These are phyloP conservation scores for Rhizopogon vinicolor DNA, from an alignment of 768 basidiomycete species.

Conservation along the genomic window DNA sequence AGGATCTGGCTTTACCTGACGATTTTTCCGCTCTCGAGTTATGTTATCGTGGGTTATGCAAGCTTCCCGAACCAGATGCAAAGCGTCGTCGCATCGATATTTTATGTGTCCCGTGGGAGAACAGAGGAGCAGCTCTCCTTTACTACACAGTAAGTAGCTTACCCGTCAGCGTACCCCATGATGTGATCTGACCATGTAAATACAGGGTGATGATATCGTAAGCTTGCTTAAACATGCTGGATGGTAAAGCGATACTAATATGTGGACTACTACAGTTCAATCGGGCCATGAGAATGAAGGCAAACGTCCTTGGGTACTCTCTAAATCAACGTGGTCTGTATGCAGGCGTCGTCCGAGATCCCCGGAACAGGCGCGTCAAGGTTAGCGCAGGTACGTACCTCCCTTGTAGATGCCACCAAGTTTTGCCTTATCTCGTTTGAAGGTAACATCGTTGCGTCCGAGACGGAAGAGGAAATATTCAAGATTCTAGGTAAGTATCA, in stretches of 20 bases:
- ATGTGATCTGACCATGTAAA: neutral
- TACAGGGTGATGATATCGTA: slow-evolving; percentile 85
- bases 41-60: slow-evolving; percentile 80
- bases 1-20: slow-evolving; percentile 72
- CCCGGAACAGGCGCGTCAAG: slow-evolving; percentile 56
- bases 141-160: slow-evolving; percentile 76
- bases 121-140: slow-evolving; percentile 79
- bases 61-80: slow-evolving; percentile 40
- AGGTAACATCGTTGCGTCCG: slow-evolving; percentile 73
- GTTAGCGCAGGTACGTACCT: slow-evolving; percentile 47
- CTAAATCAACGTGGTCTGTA: slow-evolving; percentile 87
- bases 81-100: slow-evolving; percentile 80
- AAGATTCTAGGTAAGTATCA: slow-evolving; percentile 49
- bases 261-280: slow-evolving; percentile 60
- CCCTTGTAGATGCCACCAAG: neutral
- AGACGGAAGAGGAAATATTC: slow-evolving; percentile 88
- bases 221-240: slow-evolving; percentile 20
- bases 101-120: slow-evolving; percentile 73
- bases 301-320: slow-evolving; percentile 73
- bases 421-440: neutral
- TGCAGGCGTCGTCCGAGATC: slow-evolving; percentile 67
- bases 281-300: slow-evolving; percentile 82
- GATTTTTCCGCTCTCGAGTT: slow-evolving; percentile 66
- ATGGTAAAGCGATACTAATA: neutral
- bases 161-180: neutral